Evolutionary conservation across 2,329 filamentous ascomycete genomes (phyloP), one percentile per base, ranked within the genome.

Genomic region (Triangularia verruculosa): DNA sequence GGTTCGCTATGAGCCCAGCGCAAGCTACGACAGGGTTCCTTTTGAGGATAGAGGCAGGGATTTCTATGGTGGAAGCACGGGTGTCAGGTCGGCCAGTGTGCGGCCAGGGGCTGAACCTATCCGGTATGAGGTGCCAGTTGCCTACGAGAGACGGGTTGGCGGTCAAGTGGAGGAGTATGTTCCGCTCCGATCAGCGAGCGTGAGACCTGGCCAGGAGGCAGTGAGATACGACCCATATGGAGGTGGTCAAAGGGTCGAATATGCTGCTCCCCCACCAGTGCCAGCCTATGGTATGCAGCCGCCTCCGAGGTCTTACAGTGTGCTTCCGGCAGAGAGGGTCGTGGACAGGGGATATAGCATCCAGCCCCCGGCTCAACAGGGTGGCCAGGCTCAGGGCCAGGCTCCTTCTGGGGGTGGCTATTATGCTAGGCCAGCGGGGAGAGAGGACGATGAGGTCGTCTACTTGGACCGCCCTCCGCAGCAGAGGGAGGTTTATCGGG

Each of bases 41-140:
- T 71, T 78, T 24, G 80, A 84, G 47, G 83, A 83, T 12, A 68
- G 76, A 11, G 56, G 82, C 2, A 78, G 82, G 34, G 85, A 87
- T 61, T 86, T 85, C 66, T 65, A 61, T 51, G 71, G 82, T 52
- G 71, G 82, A 51, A 63, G 13, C 15, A 6, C n/a, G 5, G 39
- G n/a, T 7, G 17, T 47, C n/a, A 64, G 63, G 58, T 64, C 55
- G 57, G 68, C 43, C 32, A 70, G 67, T 27, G 67, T 67, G 12
- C 63, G 68, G 24, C 68, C 69, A 1, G 57, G 57, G 1, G 62
- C 47, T 20, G 66, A 64, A 7, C 59, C 27, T 6, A 54, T 67
- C 54, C 67, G 70, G 32, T 72, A 72, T 34, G 66, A 71, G 27
- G 32, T 68, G 4, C 68, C 71, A n/a, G 60, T 62, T 24, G 61